A percentile compares a stretch with the other conserved stretches of the same genome.
Conservation (phyloP, 805 yeast species). For the Zygoascus bituminiphila region DNA sequence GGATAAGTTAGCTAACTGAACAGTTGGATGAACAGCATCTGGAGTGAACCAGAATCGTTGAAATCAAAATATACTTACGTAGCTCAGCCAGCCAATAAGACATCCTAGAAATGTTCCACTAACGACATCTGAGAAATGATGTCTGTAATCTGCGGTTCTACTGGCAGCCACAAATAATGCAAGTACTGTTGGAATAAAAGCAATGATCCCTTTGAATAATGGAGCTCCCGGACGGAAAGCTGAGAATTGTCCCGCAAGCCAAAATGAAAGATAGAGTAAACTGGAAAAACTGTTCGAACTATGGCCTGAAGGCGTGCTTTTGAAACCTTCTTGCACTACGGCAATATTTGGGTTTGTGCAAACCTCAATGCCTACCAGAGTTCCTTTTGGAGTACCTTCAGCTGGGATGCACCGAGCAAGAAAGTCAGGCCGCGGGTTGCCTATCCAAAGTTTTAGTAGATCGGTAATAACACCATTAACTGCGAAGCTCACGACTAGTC, state of each 20-base stretch:
- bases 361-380: slow-evolving; percentile 25
- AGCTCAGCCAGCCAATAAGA: slow-evolving; percentile 43
- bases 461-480: slow-evolving; percentile 61
- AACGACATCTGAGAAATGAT: slow-evolving; percentile 79
- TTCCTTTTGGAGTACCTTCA: slow-evolving; percentile 41
- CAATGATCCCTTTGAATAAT: slow-evolving; percentile 19
- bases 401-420: slow-evolving; percentile 74
- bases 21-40: background rate
- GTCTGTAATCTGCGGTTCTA: slow-evolving; percentile 85
- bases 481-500: slow-evolving; percentile 52
- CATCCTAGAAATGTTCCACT: slow-evolving; percentile 66
- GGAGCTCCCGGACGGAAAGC: slow-evolving; percentile 31
- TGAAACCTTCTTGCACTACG: slow-evolving; percentile 42
- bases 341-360: slow-evolving; percentile 29
- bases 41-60: too few species aligned
- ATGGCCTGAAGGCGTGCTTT: slow-evolving; percentile 53
- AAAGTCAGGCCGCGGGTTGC: slow-evolving; percentile 89
- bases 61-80: slow-evolving; percentile 9
- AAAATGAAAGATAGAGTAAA: slow-evolving; percentile 38
- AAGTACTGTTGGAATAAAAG: slow-evolving; percentile 33
- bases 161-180: slow-evolving; percentile 76
- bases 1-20: background rate
- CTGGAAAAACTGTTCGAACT: slow-evolving; percentile 46
- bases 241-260: slow-evolving; percentile 41
- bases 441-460: slow-evolving; percentile 71